These are phyloP conservation scores for Clavispora vitiphila DNA, from an alignment of 805 yeast genomes.

Conservation along the genomic window DNA sequence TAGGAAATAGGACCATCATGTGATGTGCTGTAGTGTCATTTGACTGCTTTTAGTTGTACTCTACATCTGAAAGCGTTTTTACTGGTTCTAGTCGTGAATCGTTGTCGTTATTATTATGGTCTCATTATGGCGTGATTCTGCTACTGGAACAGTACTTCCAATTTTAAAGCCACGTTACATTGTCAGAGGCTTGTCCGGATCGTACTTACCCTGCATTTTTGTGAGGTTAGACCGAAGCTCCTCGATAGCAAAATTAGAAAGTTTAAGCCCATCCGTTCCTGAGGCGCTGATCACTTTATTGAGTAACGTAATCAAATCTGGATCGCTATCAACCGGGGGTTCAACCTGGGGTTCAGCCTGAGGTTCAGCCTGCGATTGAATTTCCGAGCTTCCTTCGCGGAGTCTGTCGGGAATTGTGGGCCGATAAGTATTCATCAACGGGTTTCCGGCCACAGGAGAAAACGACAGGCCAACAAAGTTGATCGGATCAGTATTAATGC, in stretches of 20 bases:
- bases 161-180: no score
- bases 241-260: conserved; percentile 16
- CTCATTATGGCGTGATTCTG: not conserved
- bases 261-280: conserved; percentile 13
- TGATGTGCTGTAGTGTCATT: not conserved
- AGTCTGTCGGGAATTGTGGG: not conserved
- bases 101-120: not conserved
- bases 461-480: not conserved
- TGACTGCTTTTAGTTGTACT: not conserved
- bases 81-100: not conserved
- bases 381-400: not conserved
- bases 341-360: no score
- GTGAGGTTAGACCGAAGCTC: conserved; percentile 24
- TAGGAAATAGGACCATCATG: not conserved
- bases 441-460: not conserved
- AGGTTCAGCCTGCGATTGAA: not conserved
- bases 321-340: not conserved
- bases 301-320: conserved; percentile 11
- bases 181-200: not conserved
- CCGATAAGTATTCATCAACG: not conserved
- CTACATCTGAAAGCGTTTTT: not conserved
- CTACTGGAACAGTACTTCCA: no score
- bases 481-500: not conserved
- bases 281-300: conserved; percentile 19
- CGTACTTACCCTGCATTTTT: conserved; percentile 10